Percentiles rank a stretch among this genome's conserved stretches.
phyloP scores from a whole-genome alignment of 257 asterid genomes.

The Gentiana dahurica region DNA sequence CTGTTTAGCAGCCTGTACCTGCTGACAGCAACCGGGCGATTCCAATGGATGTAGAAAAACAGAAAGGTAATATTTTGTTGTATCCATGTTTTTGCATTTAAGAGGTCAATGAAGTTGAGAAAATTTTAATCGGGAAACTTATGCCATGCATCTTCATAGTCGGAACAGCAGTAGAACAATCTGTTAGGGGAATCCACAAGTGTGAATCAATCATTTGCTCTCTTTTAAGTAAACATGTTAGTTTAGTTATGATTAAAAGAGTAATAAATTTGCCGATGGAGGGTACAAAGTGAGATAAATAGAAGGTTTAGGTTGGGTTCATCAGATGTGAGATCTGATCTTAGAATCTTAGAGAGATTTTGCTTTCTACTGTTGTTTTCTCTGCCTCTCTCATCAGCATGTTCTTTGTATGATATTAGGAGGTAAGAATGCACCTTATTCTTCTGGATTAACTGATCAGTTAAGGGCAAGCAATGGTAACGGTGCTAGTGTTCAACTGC shows the following conservation, averaged over 20 bases:
- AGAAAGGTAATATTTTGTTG: conserved; percentile 42
- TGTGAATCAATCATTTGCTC: no score
- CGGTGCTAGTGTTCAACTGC: conserved; percentile 55
- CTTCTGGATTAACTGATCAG: conserved; percentile 54
- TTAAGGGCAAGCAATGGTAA: conserved; percentile 43
- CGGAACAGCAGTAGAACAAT: no score
- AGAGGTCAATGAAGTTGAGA: background rate
- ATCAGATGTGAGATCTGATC: no score
- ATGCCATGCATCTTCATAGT: background rate
- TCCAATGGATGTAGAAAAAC: conserved; percentile 44
- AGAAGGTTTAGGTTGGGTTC: no score
- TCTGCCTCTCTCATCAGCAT: no score
- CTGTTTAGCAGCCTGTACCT: conserved; percentile 45
- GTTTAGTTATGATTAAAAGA: no score
- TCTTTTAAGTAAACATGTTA: no score
- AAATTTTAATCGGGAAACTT: background rate
- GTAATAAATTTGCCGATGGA: no score
- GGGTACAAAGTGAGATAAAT: no score
- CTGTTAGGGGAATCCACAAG: no score
- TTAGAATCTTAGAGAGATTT: no score
- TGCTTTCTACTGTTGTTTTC: no score
- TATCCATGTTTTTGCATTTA: background rate
- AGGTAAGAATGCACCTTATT: conserved; percentile 40
- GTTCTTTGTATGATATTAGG: conserved; percentile 12
- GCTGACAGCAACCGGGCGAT: conserved; percentile 82